Base-by-base conservation (phyloP, 257 asterid species). In the Solanum clarkiae region DNA sequence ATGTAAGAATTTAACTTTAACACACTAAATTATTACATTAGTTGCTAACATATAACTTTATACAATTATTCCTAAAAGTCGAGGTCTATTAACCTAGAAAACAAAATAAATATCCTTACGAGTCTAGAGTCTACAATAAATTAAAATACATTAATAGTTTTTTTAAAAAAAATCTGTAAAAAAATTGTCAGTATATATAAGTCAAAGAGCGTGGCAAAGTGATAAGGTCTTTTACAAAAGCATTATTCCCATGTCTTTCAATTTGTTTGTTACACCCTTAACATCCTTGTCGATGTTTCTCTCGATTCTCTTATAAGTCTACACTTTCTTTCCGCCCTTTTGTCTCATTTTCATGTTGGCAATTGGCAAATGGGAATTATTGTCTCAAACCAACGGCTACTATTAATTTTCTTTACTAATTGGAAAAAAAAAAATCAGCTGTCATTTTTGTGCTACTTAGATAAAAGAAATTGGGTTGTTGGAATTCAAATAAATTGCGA, bases 361-460 rank as follows among this genome's bases (percentile, higher is more conserved):
- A 22, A 62, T 57, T 80, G 88, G 32, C 56, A 29, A 68, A 71
- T 81, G 86, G 80, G 80, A 70, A 70, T 70, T 70, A 20, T 65
- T 65, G 44, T 88, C 85, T 86, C 88, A 75, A 87, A 87, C 86
- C 90, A 87, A 84, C 90, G 88, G 86, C 85, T 53, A 42, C 80
- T 45, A 72, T 72, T 36, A 36, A 36, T 36, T 5, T 45, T 72
- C 12, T 1, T 42, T 72, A 20, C 22, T 44, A 36, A 36, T 44
- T 11, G 56, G 2, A n/a, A 45, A 66, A 24, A 26, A 26, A 24
- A 4, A 4, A 0, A 10, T 72, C 20, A 13, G 12, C 57, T 72
- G 80, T 72, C 80, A 45, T n/a, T 72, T 72, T 72, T 72, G 80
- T 72, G 57, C 6, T 36, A 4, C 80, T 72, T 72, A 72, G 57